Percentiles rank a stretch among this genome's conserved stretches.
These are phyloP conservation scores for Telfairia occidentalis DNA, from an alignment of 331 rosid genomes.

Conservation along the genomic window DNA sequence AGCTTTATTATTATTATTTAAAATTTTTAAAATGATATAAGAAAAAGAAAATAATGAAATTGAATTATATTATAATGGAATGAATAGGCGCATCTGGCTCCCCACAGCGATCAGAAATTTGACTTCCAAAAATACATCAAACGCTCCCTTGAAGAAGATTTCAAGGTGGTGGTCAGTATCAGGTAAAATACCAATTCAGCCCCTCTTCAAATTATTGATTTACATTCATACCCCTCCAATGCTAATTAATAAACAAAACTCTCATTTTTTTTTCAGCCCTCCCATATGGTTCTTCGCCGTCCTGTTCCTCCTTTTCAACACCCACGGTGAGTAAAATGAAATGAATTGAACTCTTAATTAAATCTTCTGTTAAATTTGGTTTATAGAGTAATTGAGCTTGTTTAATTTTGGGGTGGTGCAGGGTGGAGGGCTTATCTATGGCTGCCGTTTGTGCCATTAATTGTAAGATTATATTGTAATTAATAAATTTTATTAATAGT, in stretches of 20 bases:
- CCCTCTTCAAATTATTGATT: not conserved
- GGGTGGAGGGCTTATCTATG: conserved; percentile 73
- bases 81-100: conserved; percentile 82
- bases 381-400: too few relatives aligned
- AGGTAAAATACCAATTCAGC: conserved; percentile 28
- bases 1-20: not conserved
- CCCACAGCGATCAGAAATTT: conserved; percentile 64
- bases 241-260: not conserved
- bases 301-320: conserved; percentile 60
- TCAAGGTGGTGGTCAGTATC: conserved; percentile 80
- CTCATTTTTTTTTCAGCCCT: conserved; percentile 39
- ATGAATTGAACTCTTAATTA: not conserved
- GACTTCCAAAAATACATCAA: conserved; percentile 62
- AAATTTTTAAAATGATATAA: not conserved
- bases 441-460: conserved; percentile 73
- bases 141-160: conserved; percentile 77
- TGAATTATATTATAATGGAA: too few relatives aligned
- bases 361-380: too few relatives aligned
- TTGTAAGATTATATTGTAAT: conserved; percentile 47
- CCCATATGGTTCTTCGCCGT: conserved; percentile 73
- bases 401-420: conserved; percentile 21
- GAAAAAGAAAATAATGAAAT: too few relatives aligned
- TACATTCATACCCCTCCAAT: not conserved
- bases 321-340: conserved; percentile 44
- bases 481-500: too few relatives aligned